A percentile compares a stretch with the other conserved stretches of the same genome.
These are phyloP conservation scores for Brassica carinata DNA, from an alignment of 345 rosid species.

Conservation along the genomic window DNA sequence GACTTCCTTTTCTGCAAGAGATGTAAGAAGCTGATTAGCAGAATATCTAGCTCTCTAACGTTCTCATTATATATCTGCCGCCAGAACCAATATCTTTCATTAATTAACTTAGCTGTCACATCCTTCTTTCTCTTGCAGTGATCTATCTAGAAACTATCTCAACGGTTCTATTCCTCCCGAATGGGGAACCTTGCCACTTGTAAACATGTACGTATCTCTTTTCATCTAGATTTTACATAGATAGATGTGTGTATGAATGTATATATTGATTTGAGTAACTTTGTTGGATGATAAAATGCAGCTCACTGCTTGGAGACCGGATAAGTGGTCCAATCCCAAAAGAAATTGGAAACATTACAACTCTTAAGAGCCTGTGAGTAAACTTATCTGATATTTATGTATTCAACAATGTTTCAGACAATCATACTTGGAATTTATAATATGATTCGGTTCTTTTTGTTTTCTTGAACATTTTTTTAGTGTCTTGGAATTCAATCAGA, in stretches of 20 bases:
- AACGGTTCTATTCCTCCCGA: slow-evolving; percentile 54
- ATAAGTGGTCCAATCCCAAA: slow-evolving; percentile 54
- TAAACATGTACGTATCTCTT: slow-evolving; percentile 37
- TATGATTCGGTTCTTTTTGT: background rate
- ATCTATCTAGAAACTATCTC: slow-evolving; percentile 53
- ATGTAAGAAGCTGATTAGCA: slow-evolving; percentile 37
- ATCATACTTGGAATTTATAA: background rate
- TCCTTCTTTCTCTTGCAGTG: slow-evolving; percentile 39
- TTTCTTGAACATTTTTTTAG: slow-evolving; percentile 24
- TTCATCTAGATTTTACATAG: background rate
- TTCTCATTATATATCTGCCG: background rate
- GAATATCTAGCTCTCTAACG: background rate
- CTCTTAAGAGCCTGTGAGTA: slow-evolving; percentile 51
- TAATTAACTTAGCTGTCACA: slow-evolving; percentile 20
- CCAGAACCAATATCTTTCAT: background rate
- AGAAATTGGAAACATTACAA: slow-evolving; percentile 51
- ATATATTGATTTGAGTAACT: slow-evolving; percentile 2
- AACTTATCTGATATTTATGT: background rate
- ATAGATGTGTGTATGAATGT: slow-evolving; percentile 24
- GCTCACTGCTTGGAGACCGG: slow-evolving; percentile 52
- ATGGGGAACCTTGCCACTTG: slow-evolving; percentile 50
- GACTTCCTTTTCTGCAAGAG: slow-evolving; percentile 49
- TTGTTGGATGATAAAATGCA: slow-evolving; percentile 35
- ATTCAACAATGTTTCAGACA: background rate
- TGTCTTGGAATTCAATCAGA: slow-evolving; percentile 40